Evolutionary conservation across 2,329 filamentous ascomycete genomes (phyloP).

Genomic region (Cladophialophora yegresii): DNA sequence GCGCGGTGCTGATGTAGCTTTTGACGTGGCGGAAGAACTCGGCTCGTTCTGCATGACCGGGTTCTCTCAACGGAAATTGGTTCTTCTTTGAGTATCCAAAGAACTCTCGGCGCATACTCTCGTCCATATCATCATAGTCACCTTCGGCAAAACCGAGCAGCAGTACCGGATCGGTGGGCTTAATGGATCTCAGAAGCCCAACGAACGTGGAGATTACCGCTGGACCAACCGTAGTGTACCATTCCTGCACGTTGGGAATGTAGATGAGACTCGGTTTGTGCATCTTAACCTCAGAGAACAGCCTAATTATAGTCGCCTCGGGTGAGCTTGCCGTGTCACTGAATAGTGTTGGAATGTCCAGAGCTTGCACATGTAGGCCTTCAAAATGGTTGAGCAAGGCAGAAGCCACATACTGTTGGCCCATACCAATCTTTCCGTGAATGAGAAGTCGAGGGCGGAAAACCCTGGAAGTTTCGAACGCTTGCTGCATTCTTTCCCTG

Average conservation of each 20-base stretch:
- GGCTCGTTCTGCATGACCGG: slow-evolving; percentile 63
- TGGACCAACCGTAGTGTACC: slow-evolving; percentile 71
- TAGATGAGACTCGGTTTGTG: slow-evolving; percentile 97
- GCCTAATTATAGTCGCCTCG: slow-evolving; percentile 84
- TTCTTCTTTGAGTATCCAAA: slow-evolving; percentile 87
- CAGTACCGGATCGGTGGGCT: slow-evolving; percentile 87
- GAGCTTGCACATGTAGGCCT: slow-evolving; percentile 89
- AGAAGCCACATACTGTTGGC: slow-evolving; percentile 82
- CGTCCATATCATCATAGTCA: slow-evolving; percentile 66
- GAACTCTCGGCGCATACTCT: slow-evolving; percentile 69
- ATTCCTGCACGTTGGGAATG: slow-evolving; percentile 84
- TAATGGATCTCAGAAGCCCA: slow-evolving; percentile 75
- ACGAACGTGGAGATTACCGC: slow-evolving; percentile 75
- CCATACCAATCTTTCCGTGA: slow-evolving; percentile 82
- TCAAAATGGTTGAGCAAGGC: slow-evolving; percentile 90
- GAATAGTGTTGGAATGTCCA: slow-evolving; percentile 84
- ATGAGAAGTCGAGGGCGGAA: slow-evolving; percentile 88
- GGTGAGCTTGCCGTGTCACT: slow-evolving; percentile 77
- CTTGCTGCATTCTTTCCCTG: slow-evolving; percentile 72
- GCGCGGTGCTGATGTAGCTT: slow-evolving; percentile 74
- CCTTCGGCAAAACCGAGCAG: slow-evolving; percentile 82
- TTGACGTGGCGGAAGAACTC: slow-evolving; percentile 79
- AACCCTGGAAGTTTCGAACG: slow-evolving; percentile 83
- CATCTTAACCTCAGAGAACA: slow-evolving; percentile 88
- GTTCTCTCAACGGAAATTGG: slow-evolving; percentile 68